Evolutionary conservation across 2,329 filamentous ascomycete species (phyloP), one percentile per base, ranked within the genome.

Genomic region (Hypoxylon sp.): DNA sequence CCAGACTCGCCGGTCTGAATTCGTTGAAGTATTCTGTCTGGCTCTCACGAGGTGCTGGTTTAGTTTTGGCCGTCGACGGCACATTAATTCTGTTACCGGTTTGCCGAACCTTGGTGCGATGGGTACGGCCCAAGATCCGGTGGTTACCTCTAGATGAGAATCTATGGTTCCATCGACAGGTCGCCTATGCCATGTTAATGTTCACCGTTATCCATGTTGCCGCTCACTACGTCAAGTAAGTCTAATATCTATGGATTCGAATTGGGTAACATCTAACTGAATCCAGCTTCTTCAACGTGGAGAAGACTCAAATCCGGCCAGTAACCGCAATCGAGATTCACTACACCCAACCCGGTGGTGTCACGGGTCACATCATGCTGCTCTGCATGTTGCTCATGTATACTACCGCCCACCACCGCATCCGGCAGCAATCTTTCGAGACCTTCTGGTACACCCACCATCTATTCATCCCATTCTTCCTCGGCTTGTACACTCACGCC

Each of bases 361-460:
- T 98, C 66, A 99, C 95, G 1, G 95, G 95, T 6, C 95, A 99
- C 78, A 86, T 97, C 66, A 99, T 99, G 95, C 86, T 98, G 24
- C 84, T 99, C n/a, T 98, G 94, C 85, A 99, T 99, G 95, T 82
- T 99, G 67, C 81, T 99, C 67, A 99, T 99, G 85, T 99, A 97
- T 80, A 99, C 95, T 1, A 97, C 94, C 0, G 91, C 95, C 2
- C 95, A 99, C 75, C 86, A 91, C 72, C 91, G 92, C 70, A 98
- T 99, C 69, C 91, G 95, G 56, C 94, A 98, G 76, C 95, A 99
- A 76, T 97, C 93, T 0, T 99, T 94, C 75, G 95, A 99, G 80
- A 96, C 94, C 0, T 99, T 99, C 77, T 99, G 95, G 95, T 99
- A 99, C 80, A 97, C 93, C 0, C 95, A 99, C 79, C 95, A 99